Base-by-base conservation (phyloP, 345 rosid genomes). In the Citrus mangshanensis region DNA sequence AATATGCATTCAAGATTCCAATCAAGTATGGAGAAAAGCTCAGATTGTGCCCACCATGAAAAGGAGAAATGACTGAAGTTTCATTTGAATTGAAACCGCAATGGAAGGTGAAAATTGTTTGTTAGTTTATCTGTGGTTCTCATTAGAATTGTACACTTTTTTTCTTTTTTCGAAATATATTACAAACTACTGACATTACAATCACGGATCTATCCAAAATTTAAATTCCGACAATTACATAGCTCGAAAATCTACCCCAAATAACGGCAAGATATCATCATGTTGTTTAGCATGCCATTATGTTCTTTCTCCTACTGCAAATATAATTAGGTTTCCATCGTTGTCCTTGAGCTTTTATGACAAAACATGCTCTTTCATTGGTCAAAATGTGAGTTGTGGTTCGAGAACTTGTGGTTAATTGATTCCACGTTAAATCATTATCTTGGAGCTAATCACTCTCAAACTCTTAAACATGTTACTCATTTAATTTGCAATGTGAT, bases 291-390 rank as follows among this genome's bases (percentile, higher is more conserved):
- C 67, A 61, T 35, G 37, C 42, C 37, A 76, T 70, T 21, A 30
- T 12, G 7, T 28, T 25, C 40, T 51, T 38, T 63, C 60, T 18
- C 67, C 72, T 24, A 12, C 62, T 54, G 55, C 74, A 67, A 67
- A 60, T 18, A 34, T 51, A 58, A 25, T 71, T 71, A 82, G 80
- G 78, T 79, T 76, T 24, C 66, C 75, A 38, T 82, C 82, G 34
- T 61, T 76, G 25, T 82, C 82, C 72, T 72, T 51, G 51, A 63
- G 66, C 76, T 51, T 78, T 69, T 37, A 51, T 75, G 59, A 14
- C 56, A 7, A 19, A 60, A 68, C 63, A 59, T 38, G 25, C 60
- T 49, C 65, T 70, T 51, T 22, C 54, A 3, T 63, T 46, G 51
- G 14, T 73, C 27, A 32, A 19, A 13, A 4, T 35, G 25, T 55